phyloP scores from a whole-genome alignment of 2,329 filamentous ascomycete species.

The Thielaviopsis populi region DNA sequence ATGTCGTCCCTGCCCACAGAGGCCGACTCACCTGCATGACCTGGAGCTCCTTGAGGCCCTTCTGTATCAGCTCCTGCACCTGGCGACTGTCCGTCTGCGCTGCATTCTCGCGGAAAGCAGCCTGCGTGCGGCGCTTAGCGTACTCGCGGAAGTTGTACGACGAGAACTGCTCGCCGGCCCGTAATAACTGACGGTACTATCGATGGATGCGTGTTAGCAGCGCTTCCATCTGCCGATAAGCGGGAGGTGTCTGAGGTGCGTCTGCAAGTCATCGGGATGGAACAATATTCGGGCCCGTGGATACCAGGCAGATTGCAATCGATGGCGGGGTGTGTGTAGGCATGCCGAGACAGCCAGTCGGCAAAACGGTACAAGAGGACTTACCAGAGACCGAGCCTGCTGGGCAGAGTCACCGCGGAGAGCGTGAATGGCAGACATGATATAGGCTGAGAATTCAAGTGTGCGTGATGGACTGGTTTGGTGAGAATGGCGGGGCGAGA shows the following conservation, averaged over 20 bases:
- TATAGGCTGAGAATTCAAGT: slow-evolving; percentile 10
- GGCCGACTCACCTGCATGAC: slow-evolving; percentile 59
- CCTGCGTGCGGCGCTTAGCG: slow-evolving; percentile 74
- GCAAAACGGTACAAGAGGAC: slow-evolving; percentile 20
- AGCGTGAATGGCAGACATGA: slow-evolving; percentile 27
- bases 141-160: slow-evolving; percentile 98
- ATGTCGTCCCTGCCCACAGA: too few species aligned
- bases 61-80: slow-evolving; percentile 80
- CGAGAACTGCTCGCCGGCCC: slow-evolving; percentile 73
- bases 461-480: neutral
- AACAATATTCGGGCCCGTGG: neutral
- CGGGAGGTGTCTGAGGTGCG: neutral
- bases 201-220: neutral
- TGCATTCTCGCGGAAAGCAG: slow-evolving; percentile 76
- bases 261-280: neutral
- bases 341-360: neutral
- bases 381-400: slow-evolving; percentile 42
- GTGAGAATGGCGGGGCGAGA: neutral
- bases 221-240: neutral
- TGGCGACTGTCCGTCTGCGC: slow-evolving; percentile 55
- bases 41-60: slow-evolving; percentile 73
- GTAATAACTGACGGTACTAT: slow-evolving; percentile 83
- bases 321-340: neutral
- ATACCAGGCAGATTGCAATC: neutral
- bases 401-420: slow-evolving; percentile 40